phyloP scores from a whole-genome alignment of 371 early-diverging fungal species.

The Mucor velutinosus region DNA sequence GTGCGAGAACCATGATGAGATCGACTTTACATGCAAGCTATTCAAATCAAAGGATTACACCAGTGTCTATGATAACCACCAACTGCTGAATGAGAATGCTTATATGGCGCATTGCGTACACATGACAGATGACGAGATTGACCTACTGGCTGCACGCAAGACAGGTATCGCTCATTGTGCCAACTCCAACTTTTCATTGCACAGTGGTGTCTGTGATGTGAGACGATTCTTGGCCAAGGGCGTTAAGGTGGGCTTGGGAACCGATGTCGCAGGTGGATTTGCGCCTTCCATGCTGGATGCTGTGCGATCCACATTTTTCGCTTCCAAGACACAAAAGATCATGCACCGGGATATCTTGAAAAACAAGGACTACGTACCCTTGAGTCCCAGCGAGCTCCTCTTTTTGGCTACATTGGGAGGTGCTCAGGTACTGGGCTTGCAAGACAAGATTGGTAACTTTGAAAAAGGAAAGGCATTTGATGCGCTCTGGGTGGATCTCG shows the following conservation, averaged over 20 bases:
- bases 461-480: slow-evolving; percentile 85
- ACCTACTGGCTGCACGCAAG: slow-evolving; percentile 56
- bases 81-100: slow-evolving; percentile 65
- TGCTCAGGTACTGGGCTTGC: slow-evolving; percentile 77
- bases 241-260: slow-evolving; percentile 88
- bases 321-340: slow-evolving; percentile 58
- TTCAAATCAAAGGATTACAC: slow-evolving; percentile 80
- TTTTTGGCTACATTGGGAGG: slow-evolving; percentile 92
- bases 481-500: slow-evolving; percentile 78
- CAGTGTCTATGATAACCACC: slow-evolving; percentile 72
- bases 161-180: slow-evolving; percentile 91
- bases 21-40: slow-evolving; percentile 66
- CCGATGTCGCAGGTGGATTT: slow-evolving; percentile 91
- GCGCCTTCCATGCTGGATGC: slow-evolving; percentile 84
- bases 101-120: slow-evolving; percentile 95
- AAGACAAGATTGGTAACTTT: slow-evolving; percentile 80
- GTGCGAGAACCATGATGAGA: slow-evolving; percentile 81
- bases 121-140: slow-evolving; percentile 73
- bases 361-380: slow-evolving; percentile 25
- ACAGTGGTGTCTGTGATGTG: slow-evolving; percentile 83
- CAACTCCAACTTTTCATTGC: slow-evolving; percentile 84
- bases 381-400: slow-evolving; percentile 64
- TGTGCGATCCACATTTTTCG: slow-evolving; percentile 76
- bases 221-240: slow-evolving; percentile 69
- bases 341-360: slow-evolving; percentile 34